Conservation (phyloP, 2,329 filamentous ascomycete species). For the Penicillium psychrosexuale region DNA sequence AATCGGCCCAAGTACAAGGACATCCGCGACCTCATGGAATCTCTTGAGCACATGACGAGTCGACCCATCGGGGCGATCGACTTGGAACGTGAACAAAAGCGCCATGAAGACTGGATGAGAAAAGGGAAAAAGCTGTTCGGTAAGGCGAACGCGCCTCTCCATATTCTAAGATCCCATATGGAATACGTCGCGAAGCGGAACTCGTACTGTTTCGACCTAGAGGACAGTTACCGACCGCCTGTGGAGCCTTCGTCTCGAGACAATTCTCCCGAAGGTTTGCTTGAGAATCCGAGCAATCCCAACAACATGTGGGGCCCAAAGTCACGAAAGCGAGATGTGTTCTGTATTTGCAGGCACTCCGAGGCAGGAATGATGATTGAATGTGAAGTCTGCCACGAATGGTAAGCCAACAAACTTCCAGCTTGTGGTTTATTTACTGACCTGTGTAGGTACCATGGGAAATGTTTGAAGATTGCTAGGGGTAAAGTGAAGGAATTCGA, state of each 20-base stretch:
- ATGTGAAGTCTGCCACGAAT: conserved; percentile 96
- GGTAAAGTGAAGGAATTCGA: conserved; percentile 98
- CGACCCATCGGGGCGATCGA: conserved; percentile 89
- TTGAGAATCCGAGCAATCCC: conserved; percentile 41
- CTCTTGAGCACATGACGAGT: conserved; percentile 82
- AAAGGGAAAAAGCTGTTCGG: conserved; percentile 97
- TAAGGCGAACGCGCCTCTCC: conserved; percentile 93
- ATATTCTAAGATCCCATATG: conserved; percentile 93
- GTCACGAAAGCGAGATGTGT: conserved; percentile 71
- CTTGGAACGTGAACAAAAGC: conserved; percentile 87
- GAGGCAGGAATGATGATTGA: conserved; percentile 99
- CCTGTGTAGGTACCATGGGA: conserved; percentile 79
- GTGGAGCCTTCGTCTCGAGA: conserved; percentile 90
- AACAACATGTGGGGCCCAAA: conserved; percentile 44
- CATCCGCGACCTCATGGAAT: conserved; percentile 85
- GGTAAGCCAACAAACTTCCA: conserved; percentile 55
- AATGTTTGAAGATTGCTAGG: conserved; percentile 94
- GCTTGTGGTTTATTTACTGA: conserved; percentile 25
- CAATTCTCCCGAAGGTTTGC: conserved; percentile 59
- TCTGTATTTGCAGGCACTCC: conserved; percentile 89
- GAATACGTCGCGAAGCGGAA: conserved; percentile 90
- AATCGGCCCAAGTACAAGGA: conserved; percentile 84
- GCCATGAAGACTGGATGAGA: conserved; percentile 98
- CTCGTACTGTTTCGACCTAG: conserved; percentile 82
- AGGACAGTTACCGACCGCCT: conserved; percentile 82